phyloP scores from a whole-genome alignment of 2,329 filamentous ascomycete genomes.

The Tothia fuscella region DNA sequence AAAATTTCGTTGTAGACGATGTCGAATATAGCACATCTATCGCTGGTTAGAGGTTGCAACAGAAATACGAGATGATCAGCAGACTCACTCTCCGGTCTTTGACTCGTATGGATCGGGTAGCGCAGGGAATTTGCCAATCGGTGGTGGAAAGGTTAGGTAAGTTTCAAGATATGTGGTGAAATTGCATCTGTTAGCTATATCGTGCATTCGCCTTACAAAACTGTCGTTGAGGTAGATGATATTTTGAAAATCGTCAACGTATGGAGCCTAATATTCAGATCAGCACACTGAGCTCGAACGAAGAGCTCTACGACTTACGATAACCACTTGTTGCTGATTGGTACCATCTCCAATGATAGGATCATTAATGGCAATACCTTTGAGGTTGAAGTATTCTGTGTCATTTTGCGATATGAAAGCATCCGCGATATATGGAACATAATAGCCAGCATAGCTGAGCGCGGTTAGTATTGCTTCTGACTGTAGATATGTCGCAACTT shows the following conservation, averaged over 20 bases:
- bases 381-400: conserved; percentile 39
- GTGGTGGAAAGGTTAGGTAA: conserved; percentile 33
- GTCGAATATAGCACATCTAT: conserved; percentile 29
- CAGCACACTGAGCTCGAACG: background rate
- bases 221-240: conserved; percentile 32
- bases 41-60: conserved; percentile 12
- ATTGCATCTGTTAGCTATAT: conserved; percentile 23
- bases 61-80: background rate
- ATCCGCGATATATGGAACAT: conserved; percentile 46
- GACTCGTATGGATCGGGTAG: conserved; percentile 17
- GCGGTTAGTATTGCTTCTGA: conserved; percentile 30
- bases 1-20: conserved; percentile 27
- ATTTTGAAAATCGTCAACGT: conserved; percentile 28
- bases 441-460: conserved; percentile 31
- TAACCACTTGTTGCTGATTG: conserved; percentile 24
- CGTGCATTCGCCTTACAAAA: conserved; percentile 25
- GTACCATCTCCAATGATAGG: conserved; percentile 32
- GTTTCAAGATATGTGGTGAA: conserved; percentile 29
- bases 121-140: conserved; percentile 21
- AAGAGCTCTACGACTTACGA: conserved; percentile 13
- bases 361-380: conserved; percentile 38
- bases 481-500: conserved; percentile 38
- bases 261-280: conserved; percentile 16
- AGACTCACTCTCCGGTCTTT: too few species aligned
- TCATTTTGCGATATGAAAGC: conserved; percentile 42